Evolutionary conservation across 2,329 filamentous ascomycete genomes (phyloP), one percentile per base, ranked within the genome.

Genomic region (Penicillium sp.): DNA sequence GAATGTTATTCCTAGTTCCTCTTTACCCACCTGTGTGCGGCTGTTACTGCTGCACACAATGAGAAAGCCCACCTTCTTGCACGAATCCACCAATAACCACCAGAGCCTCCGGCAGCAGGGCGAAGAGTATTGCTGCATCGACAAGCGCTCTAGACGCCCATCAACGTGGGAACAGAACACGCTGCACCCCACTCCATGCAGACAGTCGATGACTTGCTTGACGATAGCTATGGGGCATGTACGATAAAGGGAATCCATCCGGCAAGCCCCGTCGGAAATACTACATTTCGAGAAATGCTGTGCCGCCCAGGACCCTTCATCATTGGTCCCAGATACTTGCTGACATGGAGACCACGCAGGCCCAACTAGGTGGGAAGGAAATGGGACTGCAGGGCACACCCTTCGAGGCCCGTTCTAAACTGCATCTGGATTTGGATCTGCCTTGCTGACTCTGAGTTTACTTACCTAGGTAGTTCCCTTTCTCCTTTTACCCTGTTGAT

Each of bases 71-170:
- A 47, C 48, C 48, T 45, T 43, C 49, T 55, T 41, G 45, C 43
- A 48, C 48, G 48, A 48, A 48, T 48, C 49, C 37, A 51, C 50
- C 51, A 57, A 31, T 48, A 54, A 45, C 52, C 47, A 45, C 34
- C 48, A 43, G 28, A 49, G 22, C 48, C 41, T 33, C n/a, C 10
- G 33, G 2, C 37, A 26, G 6, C 37, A 49, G 46, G 45, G 49
- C 49, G 38, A 31, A 55, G 40, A 49, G 37, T 19, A 52, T 37
- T 47, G 37, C 38, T 60, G 55, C 55, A 60, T 47, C 24, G 35
- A 58, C 62, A 67, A 66, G 62, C 64, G 63, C 64, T 61, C 56
- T 64, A 66, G 56, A 64, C 64, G 64, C 64, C 57, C 46, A 35
- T 41, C 47, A 57, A 52, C 50, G 33, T 56, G 55, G 43, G 28